Base-by-base conservation (phyloP, 2,329 filamentous ascomycete species). In the Nothomitra cinnamomea region DNA sequence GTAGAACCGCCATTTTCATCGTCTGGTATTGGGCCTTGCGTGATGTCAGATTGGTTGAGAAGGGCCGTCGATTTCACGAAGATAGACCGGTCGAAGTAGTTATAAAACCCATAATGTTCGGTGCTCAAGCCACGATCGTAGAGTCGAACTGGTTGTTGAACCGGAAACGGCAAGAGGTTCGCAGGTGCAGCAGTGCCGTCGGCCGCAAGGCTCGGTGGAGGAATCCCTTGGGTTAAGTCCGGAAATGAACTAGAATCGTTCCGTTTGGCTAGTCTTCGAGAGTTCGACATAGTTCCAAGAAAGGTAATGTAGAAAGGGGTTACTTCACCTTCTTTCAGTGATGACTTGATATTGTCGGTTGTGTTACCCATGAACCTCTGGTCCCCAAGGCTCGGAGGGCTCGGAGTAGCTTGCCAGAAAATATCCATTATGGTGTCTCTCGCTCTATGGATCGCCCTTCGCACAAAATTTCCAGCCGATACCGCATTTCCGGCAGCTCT, bases 91-190 rank as follows among this genome's bases (percentile, higher is more conserved):
- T 88, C 82, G 66, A 85, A 96, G 71, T 95, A 94, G 0, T 78
- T 85, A 69, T 95, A 95, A 69, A 95, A 95, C 1, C 87, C 87
- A 66, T 94, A 95, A 67, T 95, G 87, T 65, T 96, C 90, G 0
- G 82, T 83, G 1, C 76, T 70, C 25, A 85, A 72, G 17, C 85
- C 88, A 19, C 88, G 84, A 65, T 96, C 87, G 65, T 82, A 96
- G 1, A 96, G 76, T 1, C 85, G 79, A 12, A 96, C 72, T 0
- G 87, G 90, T 62, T 96, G 92, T 56, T 71, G 69, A 0, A 73
- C 68, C 0, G 84, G 78, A 6, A 77, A 72, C 0, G 88, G 45
- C 47, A 92, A 78, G 57, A 95, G 71, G 8, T 76, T 76, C 2
- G 86, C 85, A 0, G 83, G 71, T 1, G 80, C 79, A 0, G 86